A percentile compares a stretch with the other conserved stretches of the same genome.
Conservation (phyloP, 75 land plant genomes). For the Selaginella tamariscina region DNA sequence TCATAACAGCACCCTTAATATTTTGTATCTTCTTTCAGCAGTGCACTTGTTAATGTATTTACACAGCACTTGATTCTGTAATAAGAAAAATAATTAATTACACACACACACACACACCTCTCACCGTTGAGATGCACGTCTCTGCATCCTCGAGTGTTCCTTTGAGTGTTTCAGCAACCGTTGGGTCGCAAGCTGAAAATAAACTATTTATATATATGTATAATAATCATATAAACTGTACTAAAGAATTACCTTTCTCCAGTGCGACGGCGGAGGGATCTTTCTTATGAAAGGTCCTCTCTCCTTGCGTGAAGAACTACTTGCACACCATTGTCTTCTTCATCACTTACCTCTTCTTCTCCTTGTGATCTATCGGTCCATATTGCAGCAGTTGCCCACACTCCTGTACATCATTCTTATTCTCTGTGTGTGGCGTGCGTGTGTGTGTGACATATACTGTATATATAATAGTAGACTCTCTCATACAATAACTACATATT, state of each 20-base stretch:
- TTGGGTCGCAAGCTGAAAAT: conserved; percentile 33
- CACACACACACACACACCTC: background rate
- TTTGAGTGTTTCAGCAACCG: conserved; percentile 20
- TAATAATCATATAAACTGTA: no score
- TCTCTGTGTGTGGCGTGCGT: no score
- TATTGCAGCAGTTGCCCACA: conserved; percentile 9
- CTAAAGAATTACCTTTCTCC: conserved; percentile 26
- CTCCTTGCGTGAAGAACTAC: background rate
- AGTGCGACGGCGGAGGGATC: conserved; percentile 30
- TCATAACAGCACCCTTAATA: conserved; percentile 35
- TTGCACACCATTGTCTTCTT: conserved; percentile 4
- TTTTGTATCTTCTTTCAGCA: conserved; percentile 26
- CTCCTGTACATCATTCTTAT: no score
- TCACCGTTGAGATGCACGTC: conserved; percentile 25
- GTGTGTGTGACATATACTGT: no score
- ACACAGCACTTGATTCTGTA: conserved; percentile 29
- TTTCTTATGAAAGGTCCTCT: conserved; percentile 25
- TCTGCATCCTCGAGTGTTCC: conserved; percentile 29
- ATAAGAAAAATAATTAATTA: background rate
- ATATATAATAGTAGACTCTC: no score
- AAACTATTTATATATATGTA: background rate
- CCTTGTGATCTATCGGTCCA: background rate
- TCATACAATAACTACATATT: no score
- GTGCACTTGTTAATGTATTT: conserved; percentile 16
- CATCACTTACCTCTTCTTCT: conserved; percentile 7